Evolutionary conservation across 1,284 basidiomycete species (phyloP), one percentile per base, ranked within the genome.

Genomic region (Ceratobasidium sp.): DNA sequence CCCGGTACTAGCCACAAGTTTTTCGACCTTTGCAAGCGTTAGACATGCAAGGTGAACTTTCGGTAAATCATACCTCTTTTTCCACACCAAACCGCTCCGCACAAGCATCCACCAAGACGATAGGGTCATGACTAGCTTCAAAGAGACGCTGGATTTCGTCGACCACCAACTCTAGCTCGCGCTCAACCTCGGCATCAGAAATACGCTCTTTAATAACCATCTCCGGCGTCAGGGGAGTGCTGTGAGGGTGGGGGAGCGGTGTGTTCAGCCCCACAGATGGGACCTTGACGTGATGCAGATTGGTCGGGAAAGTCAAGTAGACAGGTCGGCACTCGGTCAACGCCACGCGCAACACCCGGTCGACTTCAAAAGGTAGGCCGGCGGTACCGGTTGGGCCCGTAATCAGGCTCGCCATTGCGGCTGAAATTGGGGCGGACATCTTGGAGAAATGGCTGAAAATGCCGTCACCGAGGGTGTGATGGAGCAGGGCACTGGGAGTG

Each of bases 51-150:
- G 13, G 17, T 44, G 11, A 11, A 46, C 8, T 34, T 51, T 49
- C 11, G 4, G n/a, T 11, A 19, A 25, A 32, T 17, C 56, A 22
- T 19, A 71, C 69, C 69, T 94, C 91, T 0, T 88, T 82, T 51
- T 88, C 88, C 52, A 92, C 92, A 76, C 91, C 90, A 81, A 96
- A 96, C 15, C 96, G 90, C 73, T 91, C 88, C 0, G 94, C 89
- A 82, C 97, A 98, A 0, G 95, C 95, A 82, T 99, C 97, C 51
- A 96, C 91, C 19, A 98, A 89, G 69, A 98, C 88, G 74, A 95
- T 86, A 0, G 92, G 91, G 76, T 93, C 89, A 81, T 90, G 84
- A 8, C 86, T 86, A 4, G 92, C 92, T 64, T 90, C 85, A 57
- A 95, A 90, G 25, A 89, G 87, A 65, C 89, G 86, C 22, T 87